Evolutionary conservation across 2,329 filamentous ascomycete genomes (phyloP).

Genomic region (Ceratocystis smalleyi): DNA sequence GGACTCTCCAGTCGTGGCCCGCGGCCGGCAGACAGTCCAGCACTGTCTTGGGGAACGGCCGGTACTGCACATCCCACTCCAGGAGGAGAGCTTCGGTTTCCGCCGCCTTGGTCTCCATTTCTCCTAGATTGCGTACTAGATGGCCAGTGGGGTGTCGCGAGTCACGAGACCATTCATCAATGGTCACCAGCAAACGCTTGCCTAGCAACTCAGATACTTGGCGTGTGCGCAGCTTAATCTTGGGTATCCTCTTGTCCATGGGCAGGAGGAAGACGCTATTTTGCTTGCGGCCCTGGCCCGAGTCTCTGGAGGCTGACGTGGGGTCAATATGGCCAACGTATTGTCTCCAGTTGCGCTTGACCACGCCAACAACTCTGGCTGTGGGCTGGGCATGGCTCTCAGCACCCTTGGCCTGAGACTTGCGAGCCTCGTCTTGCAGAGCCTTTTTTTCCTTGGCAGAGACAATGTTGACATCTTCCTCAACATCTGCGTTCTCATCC

Average conservation of each 20-base stretch:
- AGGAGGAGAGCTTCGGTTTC: conserved; percentile 89
- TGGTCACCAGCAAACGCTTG: conserved; percentile 80
- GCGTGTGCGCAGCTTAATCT: conserved; percentile 81
- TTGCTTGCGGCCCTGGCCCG: conserved; percentile 64
- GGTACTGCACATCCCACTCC: conserved; percentile 95
- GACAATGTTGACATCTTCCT: conserved; percentile 44
- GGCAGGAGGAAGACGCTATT: conserved; percentile 90
- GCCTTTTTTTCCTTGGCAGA: conserved; percentile 74
- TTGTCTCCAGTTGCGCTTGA: conserved; percentile 95
- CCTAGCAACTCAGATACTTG: conserved; percentile 80
- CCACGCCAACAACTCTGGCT: conserved; percentile 75
- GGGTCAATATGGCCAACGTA: conserved; percentile 93
- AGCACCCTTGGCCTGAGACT: conserved; percentile 57
- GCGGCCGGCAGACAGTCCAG: conserved; percentile 82
- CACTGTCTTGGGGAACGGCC: conserved; percentile 90
- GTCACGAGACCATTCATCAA: conserved; percentile 90
- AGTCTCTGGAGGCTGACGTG: conserved; percentile 59
- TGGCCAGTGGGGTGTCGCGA: conserved; percentile 86
- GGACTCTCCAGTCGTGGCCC: conserved; percentile 89
- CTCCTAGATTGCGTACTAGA: conserved; percentile 81
- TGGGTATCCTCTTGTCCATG: conserved; percentile 96
- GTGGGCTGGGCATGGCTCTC: conserved; percentile 79
- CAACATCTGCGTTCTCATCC: conserved; percentile 79
- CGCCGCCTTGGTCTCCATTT: conserved; percentile 90
- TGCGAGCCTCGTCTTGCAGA: conserved; percentile 80